Evolutionary conservation across 768 basidiomycete species (phyloP), one percentile per base, ranked within the genome.

Genomic region (Agaricus subrufescens): DNA sequence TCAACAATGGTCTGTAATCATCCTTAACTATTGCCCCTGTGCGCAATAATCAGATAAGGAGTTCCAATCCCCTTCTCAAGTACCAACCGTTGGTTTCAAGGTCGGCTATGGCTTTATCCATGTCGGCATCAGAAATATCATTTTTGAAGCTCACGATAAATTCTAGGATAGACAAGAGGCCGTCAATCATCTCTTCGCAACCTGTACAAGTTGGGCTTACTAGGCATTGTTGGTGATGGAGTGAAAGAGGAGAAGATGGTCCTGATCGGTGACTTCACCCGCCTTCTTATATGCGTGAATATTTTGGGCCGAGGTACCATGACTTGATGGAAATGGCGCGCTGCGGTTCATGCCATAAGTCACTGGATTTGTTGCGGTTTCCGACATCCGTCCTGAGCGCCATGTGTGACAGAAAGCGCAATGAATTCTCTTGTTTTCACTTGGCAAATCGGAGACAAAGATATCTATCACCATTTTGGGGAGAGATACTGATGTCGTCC

Each of bases 91-190:
- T 48, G 2, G 39, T 15, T 15, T 31, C 10, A 4, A 56, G 3
- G 27, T 43, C 29, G 19, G 42, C 3, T 27, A 29, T 43, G 4
- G 47, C 54, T 6, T 49, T 31, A 9, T 48, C 38, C 7, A 46
- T 7, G 1, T 46, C 44, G 12, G 7, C 15, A 27, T 54, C 53
- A 25, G 45, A 2, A 9, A 29, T 23, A 0, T 29, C 10, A 25
- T 55, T 47, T 14, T 56, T 8, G 47, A 56, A 49, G 40, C 30
- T n/a, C 23, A 56, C 19, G 8, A 49, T 56, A 40, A 56, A 3
- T 15, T 40, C 54, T 56, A 29, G 12, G n/a, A n/a, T 12, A 30
- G 7, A n/a, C 11, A 7, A 34, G 14, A 3, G 26, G 27, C 27
- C 12, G 30, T 47, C 30, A 4, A 6, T 10, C 3, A 6, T 47